Conservation (phyloP, 352 stramenopile genomes). For the Phytopythium ostracodes region DNA sequence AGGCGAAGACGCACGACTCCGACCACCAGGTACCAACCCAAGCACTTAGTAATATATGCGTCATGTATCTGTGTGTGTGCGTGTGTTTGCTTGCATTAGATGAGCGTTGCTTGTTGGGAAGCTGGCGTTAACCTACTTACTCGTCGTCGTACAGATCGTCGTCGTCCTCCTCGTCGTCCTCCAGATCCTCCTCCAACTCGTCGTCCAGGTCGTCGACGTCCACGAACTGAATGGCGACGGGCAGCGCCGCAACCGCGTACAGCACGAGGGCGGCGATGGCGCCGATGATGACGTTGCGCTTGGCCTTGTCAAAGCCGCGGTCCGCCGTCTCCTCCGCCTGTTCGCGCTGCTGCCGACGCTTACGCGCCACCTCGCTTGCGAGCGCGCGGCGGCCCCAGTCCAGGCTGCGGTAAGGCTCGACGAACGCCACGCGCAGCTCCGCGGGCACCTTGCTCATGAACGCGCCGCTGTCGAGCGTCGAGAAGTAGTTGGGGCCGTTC, state of each 20-base stretch:
- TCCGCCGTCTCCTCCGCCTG: constrained; percentile 15
- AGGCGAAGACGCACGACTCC: not conserved
- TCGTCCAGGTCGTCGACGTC: constrained; percentile 39
- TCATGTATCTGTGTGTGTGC: not conserved
- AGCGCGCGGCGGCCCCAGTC: constrained; percentile 81
- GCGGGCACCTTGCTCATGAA: constrained; percentile 74
- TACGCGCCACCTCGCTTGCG: constrained; percentile 42
- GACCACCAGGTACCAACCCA: not conserved
- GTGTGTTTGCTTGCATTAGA: not conserved
- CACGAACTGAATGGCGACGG: constrained; percentile 47
- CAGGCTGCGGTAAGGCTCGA: constrained; percentile 77
- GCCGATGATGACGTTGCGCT: constrained; percentile 78
- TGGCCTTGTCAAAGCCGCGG: constrained; percentile 59
- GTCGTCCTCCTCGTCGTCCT: constrained; percentile 35
- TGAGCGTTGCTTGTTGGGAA: not conserved
- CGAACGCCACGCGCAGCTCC: constrained; percentile 57
- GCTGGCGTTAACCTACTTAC: not conserved
- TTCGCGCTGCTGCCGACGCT: constrained; percentile 31
- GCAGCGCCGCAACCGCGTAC: constrained; percentile 66
- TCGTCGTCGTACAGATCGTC: constrained; percentile 14
- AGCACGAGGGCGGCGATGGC: constrained; percentile 62
- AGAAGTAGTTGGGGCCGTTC: constrained; percentile 77
- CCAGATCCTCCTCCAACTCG: constrained; percentile 24
- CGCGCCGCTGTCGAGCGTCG: constrained; percentile 23
- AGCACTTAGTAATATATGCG: constrained; percentile 7